phyloP scores from a whole-genome alignment of 2,329 filamentous ascomycete species.

The Metarhizium anisopliae region DNA sequence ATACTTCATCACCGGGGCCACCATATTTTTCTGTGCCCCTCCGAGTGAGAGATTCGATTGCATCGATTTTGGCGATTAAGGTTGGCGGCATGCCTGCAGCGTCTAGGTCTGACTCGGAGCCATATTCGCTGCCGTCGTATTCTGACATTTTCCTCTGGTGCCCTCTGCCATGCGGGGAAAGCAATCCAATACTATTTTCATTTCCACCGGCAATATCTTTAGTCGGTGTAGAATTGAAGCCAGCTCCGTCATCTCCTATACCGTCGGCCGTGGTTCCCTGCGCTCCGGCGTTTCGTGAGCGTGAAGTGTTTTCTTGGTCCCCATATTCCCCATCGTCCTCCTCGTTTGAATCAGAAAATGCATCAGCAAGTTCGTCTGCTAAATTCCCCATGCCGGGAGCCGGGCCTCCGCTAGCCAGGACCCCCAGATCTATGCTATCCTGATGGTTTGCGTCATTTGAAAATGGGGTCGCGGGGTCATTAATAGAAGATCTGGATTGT shows the following conservation, averaged over 20 bases:
- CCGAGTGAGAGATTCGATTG: conserved; percentile 61
- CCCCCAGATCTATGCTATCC: conserved; percentile 36
- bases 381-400: conserved; percentile 60
- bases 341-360: conserved; percentile 57
- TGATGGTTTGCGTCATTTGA: conserved; percentile 39
- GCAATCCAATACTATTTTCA: conserved; percentile 34
- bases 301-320: conserved; percentile 14
- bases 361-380: conserved; percentile 72
- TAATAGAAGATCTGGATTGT: conserved; percentile 41
- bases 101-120: conserved; percentile 62
- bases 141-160: conserved; percentile 45
- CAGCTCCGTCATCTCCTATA: conserved; percentile 3
- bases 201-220: conserved; percentile 24
- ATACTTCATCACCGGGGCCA: conserved; percentile 55
- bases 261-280: not conserved
- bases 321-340: conserved; percentile 50
- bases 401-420: conserved; percentile 33
- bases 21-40: conserved; percentile 58
- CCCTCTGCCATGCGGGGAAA: conserved; percentile 31
- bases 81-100: conserved; percentile 57
- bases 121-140: conserved; percentile 68
- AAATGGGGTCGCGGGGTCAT: conserved; percentile 40
- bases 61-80: conserved; percentile 61
- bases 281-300: not conserved
- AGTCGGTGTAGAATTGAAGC: conserved; percentile 13